Conservation (phyloP, 1,284 basidiomycete genomes). For the Exobasidium cylindrosporum region DNA sequence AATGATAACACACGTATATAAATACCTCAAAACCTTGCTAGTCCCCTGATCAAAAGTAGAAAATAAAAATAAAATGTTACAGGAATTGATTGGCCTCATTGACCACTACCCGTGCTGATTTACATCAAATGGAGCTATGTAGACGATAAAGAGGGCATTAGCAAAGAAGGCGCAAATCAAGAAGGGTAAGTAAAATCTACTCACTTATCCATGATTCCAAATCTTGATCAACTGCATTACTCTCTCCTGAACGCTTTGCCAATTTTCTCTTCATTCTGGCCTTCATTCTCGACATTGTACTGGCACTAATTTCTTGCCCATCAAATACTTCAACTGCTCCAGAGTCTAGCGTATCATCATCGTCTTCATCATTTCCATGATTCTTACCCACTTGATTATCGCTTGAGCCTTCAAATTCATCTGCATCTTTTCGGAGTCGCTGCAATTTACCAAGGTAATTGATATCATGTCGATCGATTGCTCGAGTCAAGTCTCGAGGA, state of each 20-base stretch:
- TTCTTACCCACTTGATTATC: not conserved
- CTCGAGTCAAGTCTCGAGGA: conserved; percentile 39
- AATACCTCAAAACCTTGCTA: too few species aligned
- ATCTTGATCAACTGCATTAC: conserved; percentile 35
- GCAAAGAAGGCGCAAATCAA: too few species aligned
- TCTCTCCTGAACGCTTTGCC: conserved; percentile 33
- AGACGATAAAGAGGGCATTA: not conserved
- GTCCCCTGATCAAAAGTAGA: too few species aligned
- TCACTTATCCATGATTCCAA: conserved; percentile 37
- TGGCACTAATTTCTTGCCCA: conserved; percentile 16
- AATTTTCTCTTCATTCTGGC: conserved; percentile 32
- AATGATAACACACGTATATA: too few species aligned
- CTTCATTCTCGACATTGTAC: conserved; percentile 20
- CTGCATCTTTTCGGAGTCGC: not conserved
- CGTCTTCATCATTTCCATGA: conserved; percentile 21
- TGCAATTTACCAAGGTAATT: conserved; percentile 23
- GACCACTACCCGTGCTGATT: conserved; percentile 24
- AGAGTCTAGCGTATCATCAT: conserved; percentile 14
- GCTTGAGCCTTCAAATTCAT: not conserved
- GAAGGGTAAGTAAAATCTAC: not conserved
- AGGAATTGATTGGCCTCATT: not conserved
- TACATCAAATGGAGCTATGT: conserved; percentile 30
- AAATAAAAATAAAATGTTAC: too few species aligned
- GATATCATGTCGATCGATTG: conserved; percentile 39
- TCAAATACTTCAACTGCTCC: conserved; percentile 24